Percentiles rank a stretch among this genome's conserved stretches.
Evolutionary conservation across 257 asterid species (phyloP).

Genomic region (Henckelia pumila): DNA sequence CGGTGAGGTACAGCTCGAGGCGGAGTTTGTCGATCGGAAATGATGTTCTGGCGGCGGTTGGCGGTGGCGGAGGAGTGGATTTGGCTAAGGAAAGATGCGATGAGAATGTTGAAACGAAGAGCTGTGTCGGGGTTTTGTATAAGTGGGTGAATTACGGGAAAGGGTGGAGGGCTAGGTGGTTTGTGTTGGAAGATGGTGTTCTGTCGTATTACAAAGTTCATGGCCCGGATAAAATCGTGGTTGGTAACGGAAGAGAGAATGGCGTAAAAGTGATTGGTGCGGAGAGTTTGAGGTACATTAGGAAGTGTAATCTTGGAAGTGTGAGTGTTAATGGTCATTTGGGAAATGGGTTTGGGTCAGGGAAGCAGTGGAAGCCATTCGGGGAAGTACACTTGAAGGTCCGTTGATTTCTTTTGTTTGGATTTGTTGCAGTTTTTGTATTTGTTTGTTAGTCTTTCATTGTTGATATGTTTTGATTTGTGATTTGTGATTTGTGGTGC

Average conservation of each 20-base stretch:
- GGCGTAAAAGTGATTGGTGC: slow-evolving; percentile 82
- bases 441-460: not conserved
- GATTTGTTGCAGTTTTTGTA: slow-evolving; percentile 10
- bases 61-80: slow-evolving; percentile 40
- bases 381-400: slow-evolving; percentile 96
- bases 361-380: slow-evolving; percentile 73
- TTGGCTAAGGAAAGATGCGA: slow-evolving; percentile 33
- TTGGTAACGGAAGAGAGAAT: slow-evolving; percentile 59
- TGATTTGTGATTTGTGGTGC: slow-evolving; percentile 13
- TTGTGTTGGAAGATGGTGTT: slow-evolving; percentile 94
- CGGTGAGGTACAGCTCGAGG: slow-evolving; percentile 52
- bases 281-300: slow-evolving; percentile 86
- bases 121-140: slow-evolving; percentile 73
- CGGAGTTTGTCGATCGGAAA: slow-evolving; percentile 54
- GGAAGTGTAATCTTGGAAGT: slow-evolving; percentile 53
- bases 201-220: slow-evolving; percentile 89
- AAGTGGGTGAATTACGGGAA: slow-evolving; percentile 99
- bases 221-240: slow-evolving; percentile 85
- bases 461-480: slow-evolving; percentile 1
- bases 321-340: slow-evolving; percentile 31
- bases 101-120: slow-evolving; percentile 46
- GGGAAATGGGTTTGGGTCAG: slow-evolving; percentile 39
- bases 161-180: slow-evolving; percentile 98
- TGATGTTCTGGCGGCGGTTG: slow-evolving; percentile 35
- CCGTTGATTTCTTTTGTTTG: slow-evolving; percentile 20